Evolutionary conservation across 2,329 filamentous ascomycete species (phyloP).

Genomic region (Phialemoniopsis sp.): DNA sequence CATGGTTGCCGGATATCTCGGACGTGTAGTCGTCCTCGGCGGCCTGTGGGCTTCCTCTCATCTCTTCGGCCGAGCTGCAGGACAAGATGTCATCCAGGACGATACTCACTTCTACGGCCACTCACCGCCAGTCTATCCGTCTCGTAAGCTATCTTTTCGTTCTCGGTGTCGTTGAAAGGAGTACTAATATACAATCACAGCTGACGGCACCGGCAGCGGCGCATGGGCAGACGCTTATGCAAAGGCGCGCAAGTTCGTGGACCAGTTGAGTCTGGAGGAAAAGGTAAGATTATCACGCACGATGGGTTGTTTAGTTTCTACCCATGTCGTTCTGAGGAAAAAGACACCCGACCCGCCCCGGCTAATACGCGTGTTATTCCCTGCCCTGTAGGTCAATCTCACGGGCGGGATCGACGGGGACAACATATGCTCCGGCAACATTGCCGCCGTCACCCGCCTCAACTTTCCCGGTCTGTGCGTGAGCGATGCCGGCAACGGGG

Average conservation of each 20-base stretch:
- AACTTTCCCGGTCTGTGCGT: conserved; percentile 37
- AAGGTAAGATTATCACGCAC: conserved; percentile 30
- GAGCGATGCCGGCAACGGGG: conserved; percentile 35
- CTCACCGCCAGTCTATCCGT: conserved; percentile 27
- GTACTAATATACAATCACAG: conserved; percentile 17
- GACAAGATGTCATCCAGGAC: no score
- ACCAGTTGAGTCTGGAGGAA: conserved; percentile 60
- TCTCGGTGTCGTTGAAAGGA: background rate
- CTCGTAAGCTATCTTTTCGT: conserved; percentile 22
- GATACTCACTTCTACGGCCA: conserved; percentile 23
- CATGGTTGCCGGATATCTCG: no score
- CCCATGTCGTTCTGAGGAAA: background rate
- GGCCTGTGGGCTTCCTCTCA: no score
- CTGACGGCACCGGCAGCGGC: conserved; percentile 26
- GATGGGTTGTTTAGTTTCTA: no score
- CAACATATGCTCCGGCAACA: conserved; percentile 40
- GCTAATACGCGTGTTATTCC: no score
- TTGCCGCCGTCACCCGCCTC: conserved; percentile 28
- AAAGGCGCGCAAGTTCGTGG: conserved; percentile 48
- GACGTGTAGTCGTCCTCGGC: no score
- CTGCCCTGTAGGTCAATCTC: conserved; percentile 51
- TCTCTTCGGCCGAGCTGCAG: no score
- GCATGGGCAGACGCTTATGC: conserved; percentile 28
- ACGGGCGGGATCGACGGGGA: conserved; percentile 63
- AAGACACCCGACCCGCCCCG: conserved; percentile 1